phyloP scores from a whole-genome alignment of 192 early-diverging fungal species.

The Backusella circina region DNA sequence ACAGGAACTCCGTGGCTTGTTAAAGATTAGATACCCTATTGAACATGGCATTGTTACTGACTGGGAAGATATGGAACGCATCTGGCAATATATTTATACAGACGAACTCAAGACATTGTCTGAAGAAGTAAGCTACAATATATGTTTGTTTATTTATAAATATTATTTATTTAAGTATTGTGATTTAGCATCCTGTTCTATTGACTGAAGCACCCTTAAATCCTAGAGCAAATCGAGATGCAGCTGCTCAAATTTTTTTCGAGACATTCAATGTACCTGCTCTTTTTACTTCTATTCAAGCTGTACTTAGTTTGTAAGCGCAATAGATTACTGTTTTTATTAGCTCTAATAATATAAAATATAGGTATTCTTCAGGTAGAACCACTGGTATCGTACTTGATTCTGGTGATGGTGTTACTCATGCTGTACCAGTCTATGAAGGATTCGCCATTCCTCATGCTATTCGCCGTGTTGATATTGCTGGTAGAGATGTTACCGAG shows the following conservation, averaged over 20 bases:
- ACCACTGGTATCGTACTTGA: slow-evolving; percentile 98
- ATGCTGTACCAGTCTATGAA: slow-evolving; percentile 94
- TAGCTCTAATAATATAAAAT: neutral
- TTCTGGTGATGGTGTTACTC: slow-evolving; percentile 94
- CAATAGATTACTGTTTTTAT: neutral
- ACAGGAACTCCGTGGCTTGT: slow-evolving; percentile 92
- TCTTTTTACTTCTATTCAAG: slow-evolving; percentile 95
- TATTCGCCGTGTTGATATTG: slow-evolving; percentile 90
- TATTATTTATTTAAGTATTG: neutral
- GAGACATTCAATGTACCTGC: slow-evolving; percentile 99
- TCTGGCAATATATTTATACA: slow-evolving; percentile 96
- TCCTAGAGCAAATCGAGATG: slow-evolving; percentile 87
- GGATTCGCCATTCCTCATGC: slow-evolving; percentile 95
- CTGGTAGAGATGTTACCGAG: slow-evolving; percentile 93
- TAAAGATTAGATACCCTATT: slow-evolving; percentile 93
- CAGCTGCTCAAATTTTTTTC: slow-evolving; percentile 95
- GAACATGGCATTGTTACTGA: slow-evolving; percentile 96
- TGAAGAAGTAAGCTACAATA: slow-evolving; percentile 71
- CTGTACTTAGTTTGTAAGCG: slow-evolving; percentile 87
- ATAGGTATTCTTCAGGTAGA: slow-evolving; percentile 90
- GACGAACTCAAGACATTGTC: slow-evolving; percentile 94
- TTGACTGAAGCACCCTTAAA: slow-evolving; percentile 97
- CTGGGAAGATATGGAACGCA: slow-evolving; percentile 99
- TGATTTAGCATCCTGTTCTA: slow-evolving; percentile 85
- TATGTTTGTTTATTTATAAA: neutral